These are phyloP conservation scores for Zopfia rhizophila DNA, from an alignment of 2,329 filamentous ascomycete species.

Conservation along the genomic window DNA sequence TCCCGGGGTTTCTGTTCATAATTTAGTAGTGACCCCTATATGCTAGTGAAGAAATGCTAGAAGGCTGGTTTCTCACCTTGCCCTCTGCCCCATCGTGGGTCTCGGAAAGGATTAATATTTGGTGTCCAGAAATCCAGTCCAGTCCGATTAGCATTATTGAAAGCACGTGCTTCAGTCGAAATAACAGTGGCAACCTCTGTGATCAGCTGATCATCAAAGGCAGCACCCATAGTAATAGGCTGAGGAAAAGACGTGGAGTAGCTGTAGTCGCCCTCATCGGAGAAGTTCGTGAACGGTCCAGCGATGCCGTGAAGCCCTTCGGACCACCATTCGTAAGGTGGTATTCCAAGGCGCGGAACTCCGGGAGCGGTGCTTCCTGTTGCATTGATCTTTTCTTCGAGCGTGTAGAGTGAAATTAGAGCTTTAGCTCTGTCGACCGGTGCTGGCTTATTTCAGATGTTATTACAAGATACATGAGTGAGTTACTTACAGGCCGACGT, in stretches of 20 bases:
- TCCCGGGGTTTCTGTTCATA: slow-evolving; percentile 63
- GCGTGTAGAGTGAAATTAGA: slow-evolving; percentile 37
- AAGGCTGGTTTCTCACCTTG: too few relatives aligned
- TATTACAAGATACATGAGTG: not conserved
- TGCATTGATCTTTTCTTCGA: slow-evolving; percentile 62
- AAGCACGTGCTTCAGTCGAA: slow-evolving; percentile 71
- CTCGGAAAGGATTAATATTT: slow-evolving; percentile 73
- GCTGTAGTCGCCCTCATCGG: slow-evolving; percentile 64
- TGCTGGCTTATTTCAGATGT: slow-evolving; percentile 23
- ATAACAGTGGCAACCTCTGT: slow-evolving; percentile 66
- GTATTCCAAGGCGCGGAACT: slow-evolving; percentile 65
- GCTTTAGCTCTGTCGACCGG: slow-evolving; percentile 36
- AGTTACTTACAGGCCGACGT: slow-evolving; percentile 44
- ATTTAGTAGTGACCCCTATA: too few relatives aligned
- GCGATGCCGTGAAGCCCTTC: slow-evolving; percentile 72
- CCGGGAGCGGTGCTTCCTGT: slow-evolving; percentile 58
- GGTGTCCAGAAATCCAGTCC: slow-evolving; percentile 70
- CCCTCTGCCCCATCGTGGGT: slow-evolving; percentile 67
- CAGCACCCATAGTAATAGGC: slow-evolving; percentile 70
- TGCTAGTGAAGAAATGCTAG: too few relatives aligned
- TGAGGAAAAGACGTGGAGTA: slow-evolving; percentile 74
- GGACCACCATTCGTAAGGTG: slow-evolving; percentile 65
- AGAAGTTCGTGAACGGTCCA: slow-evolving; percentile 66
- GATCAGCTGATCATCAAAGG: slow-evolving; percentile 72
- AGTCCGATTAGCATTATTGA: slow-evolving; percentile 68